These are phyloP conservation scores for Tagetes patula DNA, from an alignment of 129 eudicot genomes.

Conservation along the genomic window DNA sequence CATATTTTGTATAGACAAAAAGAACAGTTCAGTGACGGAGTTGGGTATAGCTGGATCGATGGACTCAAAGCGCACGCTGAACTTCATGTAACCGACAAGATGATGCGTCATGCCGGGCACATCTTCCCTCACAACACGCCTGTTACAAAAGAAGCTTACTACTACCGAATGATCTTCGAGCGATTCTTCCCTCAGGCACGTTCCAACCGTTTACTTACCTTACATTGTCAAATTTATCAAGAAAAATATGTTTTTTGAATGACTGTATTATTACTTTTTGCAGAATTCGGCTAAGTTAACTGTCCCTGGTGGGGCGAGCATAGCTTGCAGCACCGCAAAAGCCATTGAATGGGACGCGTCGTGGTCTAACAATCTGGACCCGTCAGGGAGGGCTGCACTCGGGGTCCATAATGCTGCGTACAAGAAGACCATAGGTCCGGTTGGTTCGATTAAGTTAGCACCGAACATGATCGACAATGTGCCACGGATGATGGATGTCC, in stretches of 20 bases:
- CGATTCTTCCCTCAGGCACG: slow-evolving; percentile 90
- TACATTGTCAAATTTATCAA: too few species aligned
- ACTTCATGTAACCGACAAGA: slow-evolving; percentile 62
- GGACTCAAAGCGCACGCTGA: slow-evolving; percentile 96
- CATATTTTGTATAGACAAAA: slow-evolving; percentile 93
- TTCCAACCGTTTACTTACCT: background rate
- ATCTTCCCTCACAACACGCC: slow-evolving; percentile 96
- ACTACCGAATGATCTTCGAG: slow-evolving; percentile 88
- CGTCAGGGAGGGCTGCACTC: slow-evolving; percentile 93
- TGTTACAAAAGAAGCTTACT: slow-evolving; percentile 89
- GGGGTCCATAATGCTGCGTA: slow-evolving; percentile 91
- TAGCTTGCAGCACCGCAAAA: slow-evolving; percentile 89
- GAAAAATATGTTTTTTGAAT: background rate
- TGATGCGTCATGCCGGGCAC: slow-evolving; percentile 81
- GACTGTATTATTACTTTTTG: background rate
- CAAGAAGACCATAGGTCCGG: slow-evolving; percentile 36
- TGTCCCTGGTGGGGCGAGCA: slow-evolving; percentile 90
- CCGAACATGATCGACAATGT: slow-evolving; percentile 35
- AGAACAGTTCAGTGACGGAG: slow-evolving; percentile 98
- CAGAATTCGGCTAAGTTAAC: slow-evolving; percentile 84
- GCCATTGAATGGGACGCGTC: slow-evolving; percentile 92
- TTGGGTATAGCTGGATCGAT: slow-evolving; percentile 97
- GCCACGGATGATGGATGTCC: slow-evolving; percentile 39
- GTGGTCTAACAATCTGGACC: slow-evolving; percentile 89
- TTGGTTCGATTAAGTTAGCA: slow-evolving; percentile 31